Conservation (phyloP, 2,329 filamentous ascomycete species). For the Macrophomina tecta region DNA sequence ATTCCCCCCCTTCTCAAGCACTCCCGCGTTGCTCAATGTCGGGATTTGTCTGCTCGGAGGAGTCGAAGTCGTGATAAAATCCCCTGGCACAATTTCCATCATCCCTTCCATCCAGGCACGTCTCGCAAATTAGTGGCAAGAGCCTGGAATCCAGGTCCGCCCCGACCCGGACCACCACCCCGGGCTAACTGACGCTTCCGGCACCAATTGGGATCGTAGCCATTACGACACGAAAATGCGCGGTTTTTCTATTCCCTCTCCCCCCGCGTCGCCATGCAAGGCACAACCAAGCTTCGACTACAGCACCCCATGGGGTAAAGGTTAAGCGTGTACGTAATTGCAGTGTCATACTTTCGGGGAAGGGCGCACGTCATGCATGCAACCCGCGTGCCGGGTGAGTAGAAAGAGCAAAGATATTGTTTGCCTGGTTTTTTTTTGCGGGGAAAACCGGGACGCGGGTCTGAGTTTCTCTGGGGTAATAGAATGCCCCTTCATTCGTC, state of each 20-base stretch:
- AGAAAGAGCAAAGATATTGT: background rate
- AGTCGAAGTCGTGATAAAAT: no score
- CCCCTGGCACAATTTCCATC: no score
- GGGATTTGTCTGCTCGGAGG: no score
- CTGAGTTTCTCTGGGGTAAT: conserved; percentile 13
- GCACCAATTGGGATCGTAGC: background rate
- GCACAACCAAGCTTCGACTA: background rate
- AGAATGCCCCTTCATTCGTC: background rate
- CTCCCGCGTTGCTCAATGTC: no score
- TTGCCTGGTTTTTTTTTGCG: background rate
- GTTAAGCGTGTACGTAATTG: background rate
- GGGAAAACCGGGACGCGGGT: background rate
- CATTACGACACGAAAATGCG: background rate
- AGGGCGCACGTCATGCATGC: background rate
- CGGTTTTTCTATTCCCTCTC: no score
- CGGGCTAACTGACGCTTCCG: no score
- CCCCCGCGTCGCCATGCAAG: background rate
- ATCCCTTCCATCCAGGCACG: background rate
- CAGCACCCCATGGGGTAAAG: background rate
- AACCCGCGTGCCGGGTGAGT: background rate
- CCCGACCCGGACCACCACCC: background rate
- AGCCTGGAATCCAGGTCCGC: background rate
- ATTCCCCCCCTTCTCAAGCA: no score
- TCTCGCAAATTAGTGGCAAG: background rate
- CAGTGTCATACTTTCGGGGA: background rate